Percentiles rank a stretch among this genome's conserved stretches.
These are phyloP conservation scores for Citrus cavaleriei DNA, from an alignment of 345 rosid species.

Conservation along the genomic window DNA sequence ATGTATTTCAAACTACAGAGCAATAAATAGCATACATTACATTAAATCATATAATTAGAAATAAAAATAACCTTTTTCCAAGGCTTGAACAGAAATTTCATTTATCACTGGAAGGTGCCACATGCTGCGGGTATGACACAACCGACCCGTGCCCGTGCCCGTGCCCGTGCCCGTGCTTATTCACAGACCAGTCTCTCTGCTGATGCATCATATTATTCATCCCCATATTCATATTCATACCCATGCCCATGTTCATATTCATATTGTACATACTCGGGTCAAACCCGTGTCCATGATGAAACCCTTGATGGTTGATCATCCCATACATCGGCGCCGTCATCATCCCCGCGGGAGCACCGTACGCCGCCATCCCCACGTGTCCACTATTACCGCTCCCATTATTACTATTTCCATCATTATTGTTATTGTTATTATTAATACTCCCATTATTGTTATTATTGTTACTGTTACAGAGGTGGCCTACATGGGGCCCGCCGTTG, in stretches of 20 bases:
- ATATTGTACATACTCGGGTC: constrained; percentile 40
- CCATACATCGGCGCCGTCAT: constrained; percentile 66
- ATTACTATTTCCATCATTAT: background rate
- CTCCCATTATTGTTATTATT: background rate
- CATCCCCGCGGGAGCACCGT: constrained; percentile 44
- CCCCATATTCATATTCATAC: constrained; percentile 11
- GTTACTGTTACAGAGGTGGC: background rate
- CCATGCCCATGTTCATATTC: constrained; percentile 6
- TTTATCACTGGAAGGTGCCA: constrained; percentile 49
- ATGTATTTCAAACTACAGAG: background rate
- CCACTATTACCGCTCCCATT: constrained; percentile 21
- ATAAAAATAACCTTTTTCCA: background rate
- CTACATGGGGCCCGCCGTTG: background rate
- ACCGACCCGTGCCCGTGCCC: constrained; percentile 11
- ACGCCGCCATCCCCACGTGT: constrained; percentile 39
- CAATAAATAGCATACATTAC: background rate
- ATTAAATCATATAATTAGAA: background rate
- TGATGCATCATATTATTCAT: constrained; percentile 54
- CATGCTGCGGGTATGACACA: constrained; percentile 48
- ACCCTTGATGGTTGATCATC: constrained; percentile 32
- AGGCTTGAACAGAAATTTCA: constrained; percentile 4
- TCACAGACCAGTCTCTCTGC: constrained; percentile 60
- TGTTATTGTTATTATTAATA: background rate
- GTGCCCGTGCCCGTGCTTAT: constrained; percentile 56
- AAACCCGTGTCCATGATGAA: constrained; percentile 27